Percentiles rank a stretch among this genome's conserved stretches.
These are phyloP conservation scores for Naegleria fowleri DNA, from an alignment of 208 protist species.

Conservation along the genomic window DNA sequence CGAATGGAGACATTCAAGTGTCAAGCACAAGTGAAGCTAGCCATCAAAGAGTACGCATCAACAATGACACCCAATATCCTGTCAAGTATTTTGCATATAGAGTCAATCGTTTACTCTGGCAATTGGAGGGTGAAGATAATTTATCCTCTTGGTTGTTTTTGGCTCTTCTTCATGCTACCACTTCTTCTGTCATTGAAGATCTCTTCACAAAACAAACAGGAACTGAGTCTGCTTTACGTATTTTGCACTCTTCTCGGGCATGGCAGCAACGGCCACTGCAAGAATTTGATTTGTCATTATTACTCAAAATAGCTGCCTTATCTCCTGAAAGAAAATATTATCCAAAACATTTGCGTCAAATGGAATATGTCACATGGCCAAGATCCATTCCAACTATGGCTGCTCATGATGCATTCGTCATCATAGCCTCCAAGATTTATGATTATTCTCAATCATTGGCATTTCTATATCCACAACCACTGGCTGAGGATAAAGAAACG, in stretches of 20 bases:
- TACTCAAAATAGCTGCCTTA: background rate
- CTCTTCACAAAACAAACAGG: background rate
- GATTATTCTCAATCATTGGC: background rate
- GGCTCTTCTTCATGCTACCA: background rate
- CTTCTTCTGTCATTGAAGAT: background rate
- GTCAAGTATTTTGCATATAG: background rate
- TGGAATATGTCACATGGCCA: background rate
- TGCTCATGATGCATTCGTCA: background rate
- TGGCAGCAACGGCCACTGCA: background rate
- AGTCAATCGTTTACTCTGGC: background rate
- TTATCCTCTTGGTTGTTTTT: background rate
- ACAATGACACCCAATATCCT: background rate
- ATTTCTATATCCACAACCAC: background rate
- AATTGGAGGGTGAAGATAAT: background rate
- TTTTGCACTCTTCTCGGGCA: background rate
- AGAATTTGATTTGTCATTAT: background rate
- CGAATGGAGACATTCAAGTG: background rate
- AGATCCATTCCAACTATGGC: background rate
- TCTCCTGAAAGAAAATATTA: background rate
- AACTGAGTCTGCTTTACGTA: background rate
- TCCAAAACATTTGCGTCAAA: background rate
- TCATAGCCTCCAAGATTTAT: background rate
- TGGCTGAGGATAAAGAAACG: too few species aligned
- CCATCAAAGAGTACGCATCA: background rate
- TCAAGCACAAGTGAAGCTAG: background rate